Conservation (phyloP, 495 filamentous ascomycete species). For the Penicillium simplicissimum region DNA sequence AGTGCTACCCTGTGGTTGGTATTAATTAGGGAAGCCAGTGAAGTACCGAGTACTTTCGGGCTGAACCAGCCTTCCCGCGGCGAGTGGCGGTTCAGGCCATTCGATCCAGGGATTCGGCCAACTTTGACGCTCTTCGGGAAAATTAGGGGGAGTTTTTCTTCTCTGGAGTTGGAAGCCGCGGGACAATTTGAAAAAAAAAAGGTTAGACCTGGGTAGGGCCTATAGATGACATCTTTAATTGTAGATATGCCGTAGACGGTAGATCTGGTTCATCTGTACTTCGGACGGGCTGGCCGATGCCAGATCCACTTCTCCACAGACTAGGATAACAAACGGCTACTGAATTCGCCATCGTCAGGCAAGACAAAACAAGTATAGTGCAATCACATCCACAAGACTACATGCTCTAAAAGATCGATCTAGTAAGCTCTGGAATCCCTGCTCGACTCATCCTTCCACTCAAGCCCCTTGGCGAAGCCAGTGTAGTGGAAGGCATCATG, state of each 20-base stretch:
- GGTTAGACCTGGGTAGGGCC: neutral
- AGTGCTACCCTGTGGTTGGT: constrained; percentile 15
- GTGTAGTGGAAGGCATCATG: too few relatives aligned
- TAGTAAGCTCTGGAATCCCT: too few relatives aligned
- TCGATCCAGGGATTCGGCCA: constrained; percentile 16
- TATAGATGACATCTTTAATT: neutral
- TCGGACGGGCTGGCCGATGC: neutral
- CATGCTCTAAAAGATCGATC: too few relatives aligned
- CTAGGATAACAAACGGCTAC: neutral
- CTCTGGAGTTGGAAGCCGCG: neutral
- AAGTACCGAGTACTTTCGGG: constrained; percentile 23
- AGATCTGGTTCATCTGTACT: constrained; percentile 11
- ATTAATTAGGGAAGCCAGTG: neutral
- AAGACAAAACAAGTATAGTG: neutral
- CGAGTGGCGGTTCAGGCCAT: constrained; percentile 24
- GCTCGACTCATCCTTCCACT: too few relatives aligned
- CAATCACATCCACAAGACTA: too few relatives aligned
- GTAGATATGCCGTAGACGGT: constrained; percentile 4
- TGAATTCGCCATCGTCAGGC: neutral
- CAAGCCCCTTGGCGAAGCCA: too few relatives aligned
- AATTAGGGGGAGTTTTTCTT: constrained; percentile 10
- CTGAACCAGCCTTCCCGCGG: neutral
- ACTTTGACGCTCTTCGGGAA: constrained; percentile 17
- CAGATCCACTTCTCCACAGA: constrained; percentile 4
- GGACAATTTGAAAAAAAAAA: neutral